Evolutionary conservation across 2,329 filamentous ascomycete species (phyloP).

Genomic region (Nothophaeocryptopus gaeumannii): DNA sequence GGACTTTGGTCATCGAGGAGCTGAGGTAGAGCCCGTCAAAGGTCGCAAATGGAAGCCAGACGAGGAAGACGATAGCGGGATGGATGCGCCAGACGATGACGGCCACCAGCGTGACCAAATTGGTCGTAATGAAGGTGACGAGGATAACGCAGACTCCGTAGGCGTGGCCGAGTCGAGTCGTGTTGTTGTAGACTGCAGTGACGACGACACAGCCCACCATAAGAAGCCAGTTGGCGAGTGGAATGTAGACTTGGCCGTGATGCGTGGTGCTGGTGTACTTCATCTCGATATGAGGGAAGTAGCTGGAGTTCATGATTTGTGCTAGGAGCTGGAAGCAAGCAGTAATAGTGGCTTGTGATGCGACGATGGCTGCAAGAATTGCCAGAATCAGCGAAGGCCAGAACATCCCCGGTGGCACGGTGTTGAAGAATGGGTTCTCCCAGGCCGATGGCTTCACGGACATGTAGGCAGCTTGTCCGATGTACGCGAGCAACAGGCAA

Average conservation of each 20-base stretch:
- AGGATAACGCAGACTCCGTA: constrained; percentile 78
- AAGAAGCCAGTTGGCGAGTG: constrained; percentile 71
- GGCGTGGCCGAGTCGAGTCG: constrained; percentile 67
- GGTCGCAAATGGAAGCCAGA: constrained; percentile 61
- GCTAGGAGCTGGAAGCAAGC: constrained; percentile 61
- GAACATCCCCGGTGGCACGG: constrained; percentile 64
- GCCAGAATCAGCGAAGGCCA: constrained; percentile 68
- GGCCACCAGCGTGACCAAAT: constrained; percentile 68
- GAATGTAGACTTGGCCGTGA: constrained; percentile 73
- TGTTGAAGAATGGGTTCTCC: constrained; percentile 71
- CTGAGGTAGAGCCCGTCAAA: constrained; percentile 69
- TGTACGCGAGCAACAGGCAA: constrained; percentile 64
- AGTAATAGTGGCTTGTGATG: constrained; percentile 75
- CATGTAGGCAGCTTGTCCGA: constrained; percentile 72
- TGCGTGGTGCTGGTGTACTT: constrained; percentile 68
- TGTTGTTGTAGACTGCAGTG: constrained; percentile 64
- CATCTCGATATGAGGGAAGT: constrained; percentile 72
- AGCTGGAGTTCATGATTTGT: constrained; percentile 69
- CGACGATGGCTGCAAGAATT: constrained; percentile 66
- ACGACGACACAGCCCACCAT: constrained; percentile 72
- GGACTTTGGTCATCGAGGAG: constrained; percentile 67
- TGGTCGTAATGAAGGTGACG: constrained; percentile 74
- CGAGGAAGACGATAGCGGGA: constrained; percentile 55
- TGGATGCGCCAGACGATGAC: constrained; percentile 69
- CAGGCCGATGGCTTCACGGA: constrained; percentile 57